Base-by-base conservation (phyloP, 1,139 yeast genomes). In the Debaryomyces singareniensis region DNA sequence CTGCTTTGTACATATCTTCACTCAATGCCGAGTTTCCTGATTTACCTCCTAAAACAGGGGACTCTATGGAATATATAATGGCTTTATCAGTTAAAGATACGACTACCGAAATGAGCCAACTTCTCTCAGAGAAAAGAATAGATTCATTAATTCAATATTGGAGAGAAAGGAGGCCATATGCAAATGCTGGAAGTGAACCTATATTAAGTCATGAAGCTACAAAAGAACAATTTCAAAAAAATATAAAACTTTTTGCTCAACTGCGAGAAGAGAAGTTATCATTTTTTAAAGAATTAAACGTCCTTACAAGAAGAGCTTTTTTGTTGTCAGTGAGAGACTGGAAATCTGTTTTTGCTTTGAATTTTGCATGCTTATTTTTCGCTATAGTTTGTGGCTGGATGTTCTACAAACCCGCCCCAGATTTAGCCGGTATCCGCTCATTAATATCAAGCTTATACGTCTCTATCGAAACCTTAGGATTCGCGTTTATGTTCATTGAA, bases 371-470 rank as follows among this genome's bases (percentile, higher is more conserved):
- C 1, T 38, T 71, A 0, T 38, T 78, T 3, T 60, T 83, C 49
- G 87, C 82, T 0, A 47, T 75, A 1, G 58, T 77, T 15, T 60
- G 74, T 28, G 95, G 95, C 0, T 83, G 93, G 89, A 69, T 84
- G 34, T 86, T 79, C 46, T 81, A 58, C 51, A 71, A 71, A 40
- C 86, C 91, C 1, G 73, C 65, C 13, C 68, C 71, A 3, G 67
- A 77, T 10, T 44, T 78, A 18, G 70, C 81, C 0, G 95, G 95
- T 6, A 70, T 83, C 4, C 58, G 95, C 39, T 69, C 93, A 0
- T 58, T 61, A 3, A 68, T 79, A 6, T 80, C 89, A 1, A 57
- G 76, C 2, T 50, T 84, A 5, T 85, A 85, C 53, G 76, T 75
- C 2, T 65, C 80, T 26, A 57, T 71, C 31, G 82, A 85, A 29